Percentiles rank a stretch among this genome's conserved stretches.
Evolutionary conservation across 2,329 filamentous ascomycete species (phyloP).

Genomic region (Gnomoniopsis smithogilvyi): DNA sequence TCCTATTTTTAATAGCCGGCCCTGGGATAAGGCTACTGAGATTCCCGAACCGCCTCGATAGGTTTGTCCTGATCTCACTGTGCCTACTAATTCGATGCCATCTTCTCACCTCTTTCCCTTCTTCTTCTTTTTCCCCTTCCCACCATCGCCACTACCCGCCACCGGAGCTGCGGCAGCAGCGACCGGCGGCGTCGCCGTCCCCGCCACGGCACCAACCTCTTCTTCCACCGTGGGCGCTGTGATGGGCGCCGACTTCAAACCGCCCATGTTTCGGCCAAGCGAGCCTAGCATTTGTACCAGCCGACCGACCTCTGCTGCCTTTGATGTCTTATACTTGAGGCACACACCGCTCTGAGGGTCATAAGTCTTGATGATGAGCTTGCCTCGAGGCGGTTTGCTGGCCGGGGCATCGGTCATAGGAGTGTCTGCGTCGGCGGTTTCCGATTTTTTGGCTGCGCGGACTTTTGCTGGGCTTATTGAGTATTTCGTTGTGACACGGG

Average conservation of each 20-base stretch:
- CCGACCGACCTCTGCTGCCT: constrained; percentile 84
- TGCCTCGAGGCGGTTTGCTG: constrained; percentile 57
- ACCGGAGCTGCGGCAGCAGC: constrained; percentile 13
- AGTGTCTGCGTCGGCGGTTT: constrained; percentile 26
- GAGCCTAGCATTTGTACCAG: constrained; percentile 74
- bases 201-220: constrained; percentile 25
- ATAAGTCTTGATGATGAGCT: constrained; percentile 83
- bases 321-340: constrained; percentile 88
- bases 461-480: constrained; percentile 54
- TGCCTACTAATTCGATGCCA: not conserved
- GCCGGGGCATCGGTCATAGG: constrained; percentile 24
- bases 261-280: constrained; percentile 68
- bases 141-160: constrained; percentile 37
- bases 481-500: constrained; percentile 91
- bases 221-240: constrained; percentile 27
- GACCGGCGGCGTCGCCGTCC: constrained; percentile 10
- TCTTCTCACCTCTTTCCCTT: constrained; percentile 56
- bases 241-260: constrained; percentile 39
- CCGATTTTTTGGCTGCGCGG: constrained; percentile 21
- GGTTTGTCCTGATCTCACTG: not conserved
- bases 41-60: too few relatives aligned
- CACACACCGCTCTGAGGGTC: constrained; percentile 77
- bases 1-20: too few relatives aligned
- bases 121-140: constrained; percentile 68
- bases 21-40: too few relatives aligned